Percentiles rank a stretch among this genome's conserved stretches.
Conservation (phyloP, 192 early-diverging fungal species). For the Entomortierella parvispora region DNA sequence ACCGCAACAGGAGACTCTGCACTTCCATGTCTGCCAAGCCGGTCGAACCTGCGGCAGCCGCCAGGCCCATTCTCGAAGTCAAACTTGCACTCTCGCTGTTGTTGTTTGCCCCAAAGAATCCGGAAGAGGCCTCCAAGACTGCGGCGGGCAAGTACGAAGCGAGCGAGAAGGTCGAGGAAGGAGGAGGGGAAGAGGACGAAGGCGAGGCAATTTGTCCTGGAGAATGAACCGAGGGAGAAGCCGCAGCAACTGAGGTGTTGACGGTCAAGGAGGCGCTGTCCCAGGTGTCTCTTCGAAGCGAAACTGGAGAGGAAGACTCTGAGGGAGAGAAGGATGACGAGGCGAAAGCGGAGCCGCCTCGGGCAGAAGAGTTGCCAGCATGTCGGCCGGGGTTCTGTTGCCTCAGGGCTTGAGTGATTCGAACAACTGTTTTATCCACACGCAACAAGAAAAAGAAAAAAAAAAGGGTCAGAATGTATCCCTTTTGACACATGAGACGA, state of each 20-base stretch:
- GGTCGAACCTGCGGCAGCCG: slow-evolving; percentile 2
- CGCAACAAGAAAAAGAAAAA: not conserved
- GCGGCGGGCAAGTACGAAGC: slow-evolving; percentile 17
- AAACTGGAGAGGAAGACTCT: not conserved
- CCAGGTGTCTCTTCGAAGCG: slow-evolving; percentile 3
- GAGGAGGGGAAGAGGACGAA: slow-evolving; percentile 14
- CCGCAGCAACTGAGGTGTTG: slow-evolving; percentile 9
- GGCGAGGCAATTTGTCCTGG: not conserved
- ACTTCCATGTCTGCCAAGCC: slow-evolving; percentile 33
- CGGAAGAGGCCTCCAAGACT: slow-evolving; percentile 1
- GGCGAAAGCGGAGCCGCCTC: slow-evolving; percentile 3
- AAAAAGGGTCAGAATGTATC: not conserved
- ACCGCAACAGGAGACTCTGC: slow-evolving; percentile 33
- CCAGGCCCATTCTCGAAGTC: not conserved
- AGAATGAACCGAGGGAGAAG: not conserved
- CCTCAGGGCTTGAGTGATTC: slow-evolving; percentile 48
- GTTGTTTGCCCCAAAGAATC: slow-evolving; percentile 17
- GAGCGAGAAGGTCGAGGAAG: slow-evolving; percentile 26
- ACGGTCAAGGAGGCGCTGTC: slow-evolving; percentile 6
- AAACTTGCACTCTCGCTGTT: not conserved
- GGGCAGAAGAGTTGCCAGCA: not conserved
- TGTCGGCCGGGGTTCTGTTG: slow-evolving; percentile 29
- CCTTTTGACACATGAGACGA: not conserved
- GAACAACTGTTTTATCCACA: slow-evolving; percentile 24
- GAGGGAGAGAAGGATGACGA: not conserved